Percentiles rank a stretch among this genome's conserved stretches.
Evolutionary conservation across 768 basidiomycete genomes (phyloP).

Genomic region (Amanita thiersii): DNA sequence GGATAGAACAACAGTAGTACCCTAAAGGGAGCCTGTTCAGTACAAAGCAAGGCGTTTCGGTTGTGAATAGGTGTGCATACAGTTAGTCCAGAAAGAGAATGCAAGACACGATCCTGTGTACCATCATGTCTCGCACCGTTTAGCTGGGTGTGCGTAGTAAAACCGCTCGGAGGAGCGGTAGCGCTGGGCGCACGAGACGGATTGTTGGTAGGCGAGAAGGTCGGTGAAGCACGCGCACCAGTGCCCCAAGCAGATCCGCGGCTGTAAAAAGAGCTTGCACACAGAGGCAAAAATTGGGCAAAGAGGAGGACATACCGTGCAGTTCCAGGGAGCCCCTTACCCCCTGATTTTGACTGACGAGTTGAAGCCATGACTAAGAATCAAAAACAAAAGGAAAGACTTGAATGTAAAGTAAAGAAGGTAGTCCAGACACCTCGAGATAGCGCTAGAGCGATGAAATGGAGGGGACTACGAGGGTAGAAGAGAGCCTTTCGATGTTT

Average conservation of each 20-base stretch:
- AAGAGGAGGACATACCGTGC: conserved; percentile 32
- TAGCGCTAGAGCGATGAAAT: conserved; percentile 14
- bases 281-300: conserved; percentile 11
- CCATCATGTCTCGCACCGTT: conserved; percentile 43
- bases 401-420: conserved; percentile 18
- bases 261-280: conserved; percentile 21
- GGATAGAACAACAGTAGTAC: conserved; percentile 69
- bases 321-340: conserved; percentile 55
- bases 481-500: conserved; percentile 8
- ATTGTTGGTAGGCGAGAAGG: conserved; percentile 49
- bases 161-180: conserved; percentile 24
- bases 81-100: conserved; percentile 60
- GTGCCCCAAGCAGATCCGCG: conserved; percentile 50
- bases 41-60: conserved; percentile 6
- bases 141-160: conserved; percentile 38
- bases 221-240: conserved; percentile 60
- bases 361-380: conserved; percentile 49
- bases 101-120: conserved; percentile 52
- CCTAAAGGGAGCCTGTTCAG: conserved; percentile 31
- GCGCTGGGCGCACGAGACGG: conserved; percentile 26
- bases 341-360: conserved; percentile 55
- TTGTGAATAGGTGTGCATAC: conserved; percentile 32
- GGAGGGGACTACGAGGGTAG: conserved; percentile 1
- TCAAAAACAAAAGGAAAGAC: conserved; percentile 23
- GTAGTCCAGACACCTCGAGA: conserved; percentile 31